Conservation (phyloP, 2,329 filamentous ascomycete species). For the Albophoma yamanashiensis region DNA sequence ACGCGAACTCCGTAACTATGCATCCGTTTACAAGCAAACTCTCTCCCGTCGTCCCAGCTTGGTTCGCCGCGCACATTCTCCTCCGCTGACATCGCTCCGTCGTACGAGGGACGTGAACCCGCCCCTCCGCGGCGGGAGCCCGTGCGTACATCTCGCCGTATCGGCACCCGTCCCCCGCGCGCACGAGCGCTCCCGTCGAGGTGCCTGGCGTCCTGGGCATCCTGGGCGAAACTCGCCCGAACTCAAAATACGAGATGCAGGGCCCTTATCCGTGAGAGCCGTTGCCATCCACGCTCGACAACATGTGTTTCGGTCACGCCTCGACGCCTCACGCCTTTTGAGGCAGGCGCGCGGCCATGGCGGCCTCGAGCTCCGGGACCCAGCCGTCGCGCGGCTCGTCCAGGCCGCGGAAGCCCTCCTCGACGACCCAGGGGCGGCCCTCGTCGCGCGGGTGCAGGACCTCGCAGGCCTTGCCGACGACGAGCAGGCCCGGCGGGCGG, state of each 20-base stretch:
- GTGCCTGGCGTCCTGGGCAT: background rate
- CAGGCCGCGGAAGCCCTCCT: slow-evolving; percentile 74
- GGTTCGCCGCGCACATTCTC: too few relatives aligned
- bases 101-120: background rate
- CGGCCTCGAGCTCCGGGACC: background rate
- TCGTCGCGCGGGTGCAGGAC: slow-evolving; percentile 52
- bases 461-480: slow-evolving; percentile 76
- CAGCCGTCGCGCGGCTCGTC: slow-evolving; percentile 31
- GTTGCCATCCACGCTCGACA: background rate
- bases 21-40: background rate
- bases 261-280: background rate
- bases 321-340: background rate
- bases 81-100: background rate
- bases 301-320: background rate
- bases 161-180: background rate
- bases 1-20: background rate
- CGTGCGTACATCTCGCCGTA: background rate
- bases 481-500: slow-evolving; percentile 76
- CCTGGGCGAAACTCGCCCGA: too few relatives aligned
- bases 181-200: background rate
- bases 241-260: background rate
- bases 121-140: background rate
- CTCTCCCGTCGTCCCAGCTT: background rate
- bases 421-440: slow-evolving; percentile 65
- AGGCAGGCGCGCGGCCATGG: background rate